phyloP scores from a whole-genome alignment of 2,329 filamentous ascomycete genomes.

The Pseudofabraea citricarpa region DNA sequence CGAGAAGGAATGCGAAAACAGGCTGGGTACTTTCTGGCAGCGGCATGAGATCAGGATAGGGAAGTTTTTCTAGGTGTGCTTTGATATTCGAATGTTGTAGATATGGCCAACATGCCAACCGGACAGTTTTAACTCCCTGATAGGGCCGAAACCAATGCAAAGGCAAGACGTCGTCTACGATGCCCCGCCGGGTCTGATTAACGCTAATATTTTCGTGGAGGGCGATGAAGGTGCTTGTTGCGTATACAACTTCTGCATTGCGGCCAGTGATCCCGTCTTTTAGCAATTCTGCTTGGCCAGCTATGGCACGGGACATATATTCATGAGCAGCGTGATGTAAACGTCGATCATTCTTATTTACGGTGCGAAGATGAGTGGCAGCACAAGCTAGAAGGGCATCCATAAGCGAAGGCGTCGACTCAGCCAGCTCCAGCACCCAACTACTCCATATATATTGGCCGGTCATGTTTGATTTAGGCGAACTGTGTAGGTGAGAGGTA shows the following conservation, averaged over 20 bases:
- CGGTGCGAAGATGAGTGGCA: slow-evolving; percentile 53
- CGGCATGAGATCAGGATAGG: too few species aligned
- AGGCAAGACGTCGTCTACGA: slow-evolving; percentile 41
- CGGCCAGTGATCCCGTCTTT: slow-evolving; percentile 49
- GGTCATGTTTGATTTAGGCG: not conserved
- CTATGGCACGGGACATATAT: slow-evolving; percentile 56
- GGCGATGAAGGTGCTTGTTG: slow-evolving; percentile 56
- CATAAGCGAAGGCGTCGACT: slow-evolving; percentile 51
- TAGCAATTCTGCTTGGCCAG: slow-evolving; percentile 50
- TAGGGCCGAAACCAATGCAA: slow-evolving; percentile 61
- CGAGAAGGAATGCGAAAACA: slow-evolving; percentile 27
- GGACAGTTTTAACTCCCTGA: slow-evolving; percentile 58
- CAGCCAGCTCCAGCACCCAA: slow-evolving; percentile 53
- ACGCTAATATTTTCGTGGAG: slow-evolving; percentile 58
- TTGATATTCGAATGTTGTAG: slow-evolving; percentile 44
- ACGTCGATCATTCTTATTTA: slow-evolving; percentile 47
- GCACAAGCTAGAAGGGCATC: slow-evolving; percentile 59
- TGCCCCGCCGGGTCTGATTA: slow-evolving; percentile 42
- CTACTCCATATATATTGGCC: slow-evolving; percentile 44
- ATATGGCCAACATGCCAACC: slow-evolving; percentile 56
- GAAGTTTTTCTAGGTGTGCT: slow-evolving; percentile 5
- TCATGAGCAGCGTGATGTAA: slow-evolving; percentile 54
- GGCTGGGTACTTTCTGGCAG: not conserved
- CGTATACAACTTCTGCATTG: slow-evolving; percentile 56
- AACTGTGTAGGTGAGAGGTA: not conserved